These are phyloP conservation scores for Annulohypoxylon truncatum DNA, from an alignment of 2,329 filamentous ascomycete genomes.

Conservation along the genomic window DNA sequence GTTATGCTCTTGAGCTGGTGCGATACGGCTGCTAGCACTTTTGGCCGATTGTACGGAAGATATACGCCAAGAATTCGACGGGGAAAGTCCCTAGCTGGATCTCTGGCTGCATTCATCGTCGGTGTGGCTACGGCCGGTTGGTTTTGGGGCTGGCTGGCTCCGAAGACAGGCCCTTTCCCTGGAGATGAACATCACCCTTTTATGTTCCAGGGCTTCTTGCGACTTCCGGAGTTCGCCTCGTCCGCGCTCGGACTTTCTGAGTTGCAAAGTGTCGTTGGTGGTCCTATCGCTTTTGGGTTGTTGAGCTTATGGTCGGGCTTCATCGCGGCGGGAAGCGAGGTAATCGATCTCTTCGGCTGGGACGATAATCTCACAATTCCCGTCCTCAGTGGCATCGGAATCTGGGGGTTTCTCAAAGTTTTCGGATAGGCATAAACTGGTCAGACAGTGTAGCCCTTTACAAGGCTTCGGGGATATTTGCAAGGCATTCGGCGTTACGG, in stretches of 20 bases:
- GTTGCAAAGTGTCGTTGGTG: conserved; percentile 71
- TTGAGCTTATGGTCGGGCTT: conserved; percentile 92
- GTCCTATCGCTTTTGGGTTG: conserved; percentile 77
- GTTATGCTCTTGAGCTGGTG: conserved; percentile 96
- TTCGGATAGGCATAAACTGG: conserved; percentile 68
- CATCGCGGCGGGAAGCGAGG: conserved; percentile 88
- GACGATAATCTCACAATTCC: conserved; percentile 99
- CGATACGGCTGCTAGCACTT: conserved; percentile 95
- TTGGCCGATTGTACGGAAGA: conserved; percentile 88
- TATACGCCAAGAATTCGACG: conserved; percentile 87
- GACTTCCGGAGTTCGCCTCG: conserved; percentile 71
- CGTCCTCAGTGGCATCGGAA: conserved; percentile 85
- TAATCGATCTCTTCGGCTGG: conserved; percentile 91
- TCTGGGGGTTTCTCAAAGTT: conserved; percentile 91
- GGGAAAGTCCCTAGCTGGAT: conserved; percentile 93
- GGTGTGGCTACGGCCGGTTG: conserved; percentile 84
- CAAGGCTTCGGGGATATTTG: conserved; percentile 21
- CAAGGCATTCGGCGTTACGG: conserved; percentile 45
- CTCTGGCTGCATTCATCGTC: conserved; percentile 82
- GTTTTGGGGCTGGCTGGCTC: conserved; percentile 91
- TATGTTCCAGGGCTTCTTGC: conserved; percentile 82
- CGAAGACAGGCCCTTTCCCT: conserved; percentile 72
- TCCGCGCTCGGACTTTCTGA: conserved; percentile 70
- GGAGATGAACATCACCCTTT: conserved; percentile 77
- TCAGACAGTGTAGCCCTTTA: conserved; percentile 30